Evolutionary conservation across 2,329 filamentous ascomycete genomes (phyloP), one percentile per base, ranked within the genome.

Genomic region (Epichloe elymi): DNA sequence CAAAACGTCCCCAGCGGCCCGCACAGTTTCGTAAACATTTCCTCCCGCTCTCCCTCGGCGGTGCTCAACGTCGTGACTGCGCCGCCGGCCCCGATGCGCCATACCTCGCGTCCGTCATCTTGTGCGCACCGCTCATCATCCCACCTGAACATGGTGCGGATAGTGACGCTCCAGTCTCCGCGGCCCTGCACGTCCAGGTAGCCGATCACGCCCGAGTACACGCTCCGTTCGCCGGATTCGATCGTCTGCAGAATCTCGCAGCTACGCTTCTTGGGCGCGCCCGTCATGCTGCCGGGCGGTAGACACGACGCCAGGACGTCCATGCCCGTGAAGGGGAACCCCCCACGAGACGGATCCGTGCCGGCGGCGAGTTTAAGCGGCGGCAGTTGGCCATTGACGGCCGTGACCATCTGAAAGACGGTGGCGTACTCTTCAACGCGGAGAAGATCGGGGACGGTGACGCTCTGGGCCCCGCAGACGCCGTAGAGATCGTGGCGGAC

Each of bases 281-380:
- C 93, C 2, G 91, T 97, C 93, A 97, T 97, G 60, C 86, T 91
- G 0, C 93, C 91, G 0, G 93, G 89, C 0, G 93, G 91, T 1
- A 97, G 74, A 46, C 83, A 86, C 6, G 82, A 76, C 0, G 85
- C 79, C 0, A 97, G 77, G 4, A 91, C 84, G 53, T 91, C 84
- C 37, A 93, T 71, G 1, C 86, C 87, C 0, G 80, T 80, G 53
- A 76, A 72, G 6, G 47, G 45, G n/a, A 51, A 54, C 19, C 10
- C 53, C 6, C 47, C 49, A 4, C 38, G 17, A 6, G 35, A 49
- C 14, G 48, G 51, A 42, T 44, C 51, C 40, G 54, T 59, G n/a
- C 53, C 50, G 2, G 54, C 46, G 7, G 55, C 51, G 17, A 51
- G 40, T 47, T 48, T 53, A 1, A 42, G 49, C 6, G 56, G 46